Conservation (phyloP, 2,329 filamentous ascomycete species). For the Cladosporium sp. region DNA sequence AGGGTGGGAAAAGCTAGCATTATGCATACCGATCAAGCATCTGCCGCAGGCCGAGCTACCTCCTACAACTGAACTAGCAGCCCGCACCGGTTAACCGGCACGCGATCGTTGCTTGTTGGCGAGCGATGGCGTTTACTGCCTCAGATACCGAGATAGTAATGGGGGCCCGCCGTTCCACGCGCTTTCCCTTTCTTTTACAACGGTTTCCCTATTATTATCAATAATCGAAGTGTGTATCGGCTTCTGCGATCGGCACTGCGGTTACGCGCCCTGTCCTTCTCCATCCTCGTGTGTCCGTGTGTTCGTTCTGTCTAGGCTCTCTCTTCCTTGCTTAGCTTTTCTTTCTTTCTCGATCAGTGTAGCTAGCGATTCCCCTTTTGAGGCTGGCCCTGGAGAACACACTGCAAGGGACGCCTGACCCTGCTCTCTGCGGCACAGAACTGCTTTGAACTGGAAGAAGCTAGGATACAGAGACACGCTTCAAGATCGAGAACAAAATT, state of each 20-base stretch:
- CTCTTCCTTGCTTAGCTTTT: not conserved
- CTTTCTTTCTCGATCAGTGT: not conserved
- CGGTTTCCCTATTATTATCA: not conserved
- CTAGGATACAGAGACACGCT: not conserved
- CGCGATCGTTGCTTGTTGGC: not conserved
- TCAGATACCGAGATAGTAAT: not conserved
- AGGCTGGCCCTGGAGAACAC: not conserved
- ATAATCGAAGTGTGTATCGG: not conserved
- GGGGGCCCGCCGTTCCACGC: not conserved
- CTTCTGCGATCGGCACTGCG: not conserved
- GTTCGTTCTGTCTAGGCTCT: not conserved
- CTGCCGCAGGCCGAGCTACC: not conserved
- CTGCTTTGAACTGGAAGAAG: not conserved
- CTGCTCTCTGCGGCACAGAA: not conserved
- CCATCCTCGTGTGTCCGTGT: not conserved
- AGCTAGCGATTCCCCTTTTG: not conserved
- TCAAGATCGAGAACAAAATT: not conserved
- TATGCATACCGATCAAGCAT: constrained; percentile 17
- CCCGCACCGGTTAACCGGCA: constrained; percentile 15
- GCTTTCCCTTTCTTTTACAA: not conserved
- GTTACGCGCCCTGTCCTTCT: not conserved
- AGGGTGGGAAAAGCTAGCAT: not conserved
- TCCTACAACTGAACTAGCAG: not conserved
- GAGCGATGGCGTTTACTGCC: constrained; percentile 8
- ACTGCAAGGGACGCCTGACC: not conserved